These are phyloP conservation scores for Harringtonia aguacate DNA, from an alignment of 2,329 filamentous ascomycete species.

Conservation along the genomic window DNA sequence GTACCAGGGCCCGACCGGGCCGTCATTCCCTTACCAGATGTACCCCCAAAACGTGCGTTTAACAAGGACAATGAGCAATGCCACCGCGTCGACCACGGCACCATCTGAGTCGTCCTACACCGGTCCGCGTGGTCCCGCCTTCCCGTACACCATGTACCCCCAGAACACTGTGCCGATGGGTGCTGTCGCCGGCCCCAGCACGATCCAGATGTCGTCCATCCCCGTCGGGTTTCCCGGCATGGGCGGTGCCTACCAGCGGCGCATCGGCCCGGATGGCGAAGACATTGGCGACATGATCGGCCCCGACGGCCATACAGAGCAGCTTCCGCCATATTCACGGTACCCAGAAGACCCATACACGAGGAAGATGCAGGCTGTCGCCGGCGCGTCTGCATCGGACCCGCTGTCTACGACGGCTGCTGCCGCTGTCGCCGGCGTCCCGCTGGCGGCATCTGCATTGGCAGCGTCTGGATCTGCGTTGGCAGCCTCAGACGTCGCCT, in stretches of 20 bases:
- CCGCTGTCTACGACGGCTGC: constrained; percentile 7
- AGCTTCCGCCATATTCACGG: constrained; percentile 81
- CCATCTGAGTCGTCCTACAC: constrained; percentile 36
- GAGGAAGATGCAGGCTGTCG: constrained; percentile 34
- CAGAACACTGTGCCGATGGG: constrained; percentile 55
- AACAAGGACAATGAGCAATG: constrained; percentile 60
- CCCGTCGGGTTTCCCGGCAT: constrained; percentile 67
- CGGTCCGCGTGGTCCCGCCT: constrained; percentile 57
- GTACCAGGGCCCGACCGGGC: constrained; percentile 58
- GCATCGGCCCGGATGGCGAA: constrained; percentile 69
- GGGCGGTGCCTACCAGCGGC: constrained; percentile 56
- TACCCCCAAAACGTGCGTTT: constrained; percentile 70
- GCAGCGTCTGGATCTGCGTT: too few relatives aligned
- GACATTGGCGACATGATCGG: constrained; percentile 81
- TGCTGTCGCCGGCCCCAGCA: constrained; percentile 40
- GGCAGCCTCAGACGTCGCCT: too few relatives aligned
- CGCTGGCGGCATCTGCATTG: background rate
- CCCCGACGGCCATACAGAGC: constrained; percentile 79
- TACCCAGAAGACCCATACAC: constrained; percentile 67
- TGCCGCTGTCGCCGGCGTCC: background rate
- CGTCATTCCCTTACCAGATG: constrained; percentile 77
- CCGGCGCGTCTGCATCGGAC: constrained; percentile 2
- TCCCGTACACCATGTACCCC: constrained; percentile 79
- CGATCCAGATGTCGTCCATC: constrained; percentile 25
- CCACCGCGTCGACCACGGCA: constrained; percentile 30